Base-by-base conservation (phyloP, 2,329 filamentous ascomycete species). In the Fusarium pininemorale region DNA sequence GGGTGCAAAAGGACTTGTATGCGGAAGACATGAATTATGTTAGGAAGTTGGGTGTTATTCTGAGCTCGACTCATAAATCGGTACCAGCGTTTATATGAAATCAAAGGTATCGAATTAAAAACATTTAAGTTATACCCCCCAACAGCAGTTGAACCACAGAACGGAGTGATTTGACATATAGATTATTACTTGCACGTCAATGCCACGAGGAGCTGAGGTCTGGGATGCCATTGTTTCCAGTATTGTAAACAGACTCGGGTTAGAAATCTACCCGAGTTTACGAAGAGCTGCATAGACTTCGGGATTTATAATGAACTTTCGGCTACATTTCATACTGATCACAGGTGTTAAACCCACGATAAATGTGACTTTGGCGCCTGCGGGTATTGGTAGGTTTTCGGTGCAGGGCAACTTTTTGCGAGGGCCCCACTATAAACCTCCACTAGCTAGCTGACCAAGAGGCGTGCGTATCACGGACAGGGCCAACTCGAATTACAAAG, bases 1-100 rank as follows among this genome's bases (percentile, higher is more conserved):
- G 82, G 82, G 77, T 79, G 6, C 82, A 83, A 50, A 76, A 81
- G 8, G 82, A 84, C 53, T 72, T 84, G 2, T 65, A 59, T 4
- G 6, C 26, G 3, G 51, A 42, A 9, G 38, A 58, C 1, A 28
- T 66, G 22, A 72, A 74, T 10, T 75, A 75, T 48, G 39, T 68
- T 0, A 18, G 48, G 0, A 74, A 74, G 16, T 18, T 75, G 14
- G 63, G 72, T 4, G 24, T 65, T 44, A 59, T 74, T 54, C 39
- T 75, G n/a, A 75, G 73, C 44, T 69, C 60, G 1, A 72, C 57
- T 11, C 55, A 71, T 2, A 51, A 32, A 3, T 50, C 66, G 11
- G 61, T 73, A 15, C 70, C 70, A 3, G 66, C 70, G 6, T 65
- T 70, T 18, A 39, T 70, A n/a, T 70, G 20, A 16, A 35, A 35